A percentile compares a stretch with the other conserved stretches of the same genome.
Conservation (phyloP, 192 early-diverging fungal genomes). For the Linderina pennispora region DNA sequence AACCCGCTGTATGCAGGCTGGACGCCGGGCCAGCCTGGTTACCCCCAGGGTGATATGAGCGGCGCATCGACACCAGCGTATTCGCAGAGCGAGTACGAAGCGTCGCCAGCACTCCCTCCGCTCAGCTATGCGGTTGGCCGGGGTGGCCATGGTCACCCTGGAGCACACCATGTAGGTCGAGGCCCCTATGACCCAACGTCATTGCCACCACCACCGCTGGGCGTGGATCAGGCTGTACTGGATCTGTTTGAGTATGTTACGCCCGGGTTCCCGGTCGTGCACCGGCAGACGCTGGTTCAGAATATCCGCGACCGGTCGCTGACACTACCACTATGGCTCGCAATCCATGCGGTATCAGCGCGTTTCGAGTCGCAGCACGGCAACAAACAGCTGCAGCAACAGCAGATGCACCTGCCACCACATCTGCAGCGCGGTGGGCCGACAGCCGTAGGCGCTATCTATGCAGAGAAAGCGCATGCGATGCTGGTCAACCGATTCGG, state of each 20-base stretch:
- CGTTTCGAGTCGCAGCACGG: conserved; percentile 24
- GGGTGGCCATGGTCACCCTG: conserved; percentile 4
- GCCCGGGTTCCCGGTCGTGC: conserved; percentile 32
- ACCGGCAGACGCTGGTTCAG: conserved; percentile 39
- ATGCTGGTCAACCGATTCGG: conserved; percentile 32
- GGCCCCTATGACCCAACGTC: conserved; percentile 22
- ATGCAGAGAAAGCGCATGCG: conserved; percentile 39
- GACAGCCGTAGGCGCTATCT: conserved; percentile 15
- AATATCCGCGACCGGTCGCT: conserved; percentile 32
- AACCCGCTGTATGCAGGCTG: background rate
- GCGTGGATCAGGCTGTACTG: conserved; percentile 44
- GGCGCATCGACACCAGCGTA: conserved; percentile 23
- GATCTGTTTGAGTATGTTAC: conserved; percentile 31
- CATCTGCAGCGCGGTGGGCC: background rate
- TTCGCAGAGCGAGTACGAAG: conserved; percentile 11
- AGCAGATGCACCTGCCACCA: background rate
- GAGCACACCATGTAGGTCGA: conserved; percentile 1
- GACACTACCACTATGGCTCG: conserved; percentile 40
- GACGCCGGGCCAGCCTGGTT: background rate
- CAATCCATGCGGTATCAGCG: conserved; percentile 39
- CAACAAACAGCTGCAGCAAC: background rate
- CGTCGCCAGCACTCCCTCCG: conserved; percentile 27
- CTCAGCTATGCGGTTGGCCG: conserved; percentile 24
- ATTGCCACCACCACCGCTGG: conserved; percentile 27
- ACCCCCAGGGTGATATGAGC: conserved; percentile 8